Base-by-base conservation (phyloP, 2,329 filamentous ascomycete species). In the Rutstroemia sp. region DNA sequence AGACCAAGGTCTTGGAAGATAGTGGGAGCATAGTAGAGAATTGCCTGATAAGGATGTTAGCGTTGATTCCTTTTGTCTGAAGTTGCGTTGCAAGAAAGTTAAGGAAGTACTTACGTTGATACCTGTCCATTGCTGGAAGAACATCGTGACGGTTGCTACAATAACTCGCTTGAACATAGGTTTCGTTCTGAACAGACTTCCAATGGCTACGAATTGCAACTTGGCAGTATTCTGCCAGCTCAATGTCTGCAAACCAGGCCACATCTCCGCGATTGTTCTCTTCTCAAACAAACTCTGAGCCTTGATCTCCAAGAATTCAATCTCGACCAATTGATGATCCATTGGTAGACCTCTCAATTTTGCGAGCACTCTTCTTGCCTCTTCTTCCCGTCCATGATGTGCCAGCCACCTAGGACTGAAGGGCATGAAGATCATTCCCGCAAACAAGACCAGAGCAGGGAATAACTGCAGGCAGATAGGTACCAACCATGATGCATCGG, bases 291-390 rank as follows among this genome's bases (percentile, higher is more conserved):
- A 70, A 0, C 83, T 85, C 68, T 90, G 86, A 0, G 88, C 87
- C 69, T 89, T 88, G 72, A 92, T 92, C 68, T 92, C 88, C n/a
- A 90, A 78, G 66, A 87, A 90, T 65, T 92, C 89, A 1, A 90
- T 76, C 61, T 86, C 79, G 39, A 92, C 80, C 0, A 89, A 77
- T 56, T 88, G 83, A 65, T 90, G 79, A 60, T 86, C 79, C 16
- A 73, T 67, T 0, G 80, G 69, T 0, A 89, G 77, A 5, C 76
- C 77, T 23, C 89, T 82, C 2, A 92, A 80, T 50, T 68, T 75
- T 0, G 86, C 81, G 1, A 92, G 76, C 1, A 84, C 81, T 9
- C 68, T 68, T 16, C 81, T 79, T 0, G 85, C 86, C 67, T 92
- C 87, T 0, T 77, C 77, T 64, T 91, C 86, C 38, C 86, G 83